phyloP scores from a whole-genome alignment of 2,329 filamentous ascomycete species.

The Colletotrichum coccodes region DNA sequence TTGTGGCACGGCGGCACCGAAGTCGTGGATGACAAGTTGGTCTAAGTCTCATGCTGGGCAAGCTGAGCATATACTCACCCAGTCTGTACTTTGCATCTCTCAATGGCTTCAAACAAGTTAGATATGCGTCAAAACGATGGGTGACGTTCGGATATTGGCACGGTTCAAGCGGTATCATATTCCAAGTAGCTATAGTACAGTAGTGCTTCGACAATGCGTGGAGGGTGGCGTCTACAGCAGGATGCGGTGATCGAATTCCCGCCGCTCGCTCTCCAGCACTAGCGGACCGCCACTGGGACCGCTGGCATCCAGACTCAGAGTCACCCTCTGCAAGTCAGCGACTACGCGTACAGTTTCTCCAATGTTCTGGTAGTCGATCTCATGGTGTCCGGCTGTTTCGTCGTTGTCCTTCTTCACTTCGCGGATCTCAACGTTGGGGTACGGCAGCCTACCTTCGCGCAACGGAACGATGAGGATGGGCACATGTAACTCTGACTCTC shows the following conservation, averaged over 20 bases:
- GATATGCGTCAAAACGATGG: too few species aligned
- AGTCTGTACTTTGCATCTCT: not conserved
- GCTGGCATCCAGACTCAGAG: constrained; percentile 76
- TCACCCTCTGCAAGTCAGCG: constrained; percentile 76
- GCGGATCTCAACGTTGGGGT: constrained; percentile 83
- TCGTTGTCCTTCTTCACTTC: constrained; percentile 56
- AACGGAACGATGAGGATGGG: constrained; percentile 83
- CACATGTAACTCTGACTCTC: constrained; percentile 66
- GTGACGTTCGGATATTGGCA: too few species aligned
- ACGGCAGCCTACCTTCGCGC: constrained; percentile 78
- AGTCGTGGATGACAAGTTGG: not conserved
- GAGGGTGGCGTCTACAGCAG: constrained; percentile 41
- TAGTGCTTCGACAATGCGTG: not conserved
- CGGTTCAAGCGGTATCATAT: not conserved
- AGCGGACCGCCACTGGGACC: constrained; percentile 73
- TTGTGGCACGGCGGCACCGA: not conserved
- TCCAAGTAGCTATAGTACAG: not conserved
- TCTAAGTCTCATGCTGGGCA: not conserved
- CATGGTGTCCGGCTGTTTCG: constrained; percentile 57
- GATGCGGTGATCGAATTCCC: constrained; percentile 45
- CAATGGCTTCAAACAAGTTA: too few species aligned
- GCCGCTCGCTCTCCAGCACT: constrained; percentile 70
- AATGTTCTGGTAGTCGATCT: constrained; percentile 83
- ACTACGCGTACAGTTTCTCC: constrained; percentile 82
- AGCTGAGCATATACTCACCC: not conserved